A percentile compares a stretch with the other conserved stretches of the same genome.
Conservation (phyloP, 2,329 filamentous ascomycete genomes). For the Pseudogymnoascus sp. region DNA sequence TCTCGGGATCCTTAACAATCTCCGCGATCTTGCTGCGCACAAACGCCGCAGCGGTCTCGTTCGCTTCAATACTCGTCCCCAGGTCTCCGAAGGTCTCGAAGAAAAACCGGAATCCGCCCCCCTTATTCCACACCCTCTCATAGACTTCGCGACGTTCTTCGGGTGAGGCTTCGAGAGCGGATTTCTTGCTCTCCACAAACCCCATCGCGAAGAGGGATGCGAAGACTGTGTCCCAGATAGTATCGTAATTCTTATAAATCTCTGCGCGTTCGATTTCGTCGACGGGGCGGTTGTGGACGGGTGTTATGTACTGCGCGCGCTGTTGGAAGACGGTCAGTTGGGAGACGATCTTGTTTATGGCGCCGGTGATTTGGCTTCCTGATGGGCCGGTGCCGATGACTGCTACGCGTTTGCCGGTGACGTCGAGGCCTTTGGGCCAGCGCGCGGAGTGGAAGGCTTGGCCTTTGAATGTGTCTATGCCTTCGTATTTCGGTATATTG, state of each 20-base stretch:
- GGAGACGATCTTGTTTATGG: slow-evolving; percentile 30
- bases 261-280: slow-evolving; percentile 9
- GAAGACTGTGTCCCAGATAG: slow-evolving; percentile 8
- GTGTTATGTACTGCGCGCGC: slow-evolving; percentile 28
- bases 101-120: slow-evolving; percentile 25
- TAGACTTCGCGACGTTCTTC: background rate
- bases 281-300: slow-evolving; percentile 12
- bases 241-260: slow-evolving; percentile 18
- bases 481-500: slow-evolving; percentile 30
- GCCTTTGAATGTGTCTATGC: slow-evolving; percentile 39
- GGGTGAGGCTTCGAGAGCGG: slow-evolving; percentile 17
- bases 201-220: slow-evolving; percentile 27
- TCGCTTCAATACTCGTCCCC: slow-evolving; percentile 19
- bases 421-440: slow-evolving; percentile 43
- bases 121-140: background rate
- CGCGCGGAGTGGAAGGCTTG: slow-evolving; percentile 43
- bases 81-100: slow-evolving; percentile 23
- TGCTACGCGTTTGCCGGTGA: slow-evolving; percentile 41
- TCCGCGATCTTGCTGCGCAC: slow-evolving; percentile 20
- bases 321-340: slow-evolving; percentile 30
- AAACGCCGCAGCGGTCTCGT: slow-evolving; percentile 22
- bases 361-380: slow-evolving; percentile 39
- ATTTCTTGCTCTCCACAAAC: slow-evolving; percentile 22
- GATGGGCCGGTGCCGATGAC: slow-evolving; percentile 50
- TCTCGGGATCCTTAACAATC: slow-evolving; percentile 19